Evolutionary conservation across 805 yeast genomes (phyloP).

Genomic region (Sugiyamaella valdiviana): DNA sequence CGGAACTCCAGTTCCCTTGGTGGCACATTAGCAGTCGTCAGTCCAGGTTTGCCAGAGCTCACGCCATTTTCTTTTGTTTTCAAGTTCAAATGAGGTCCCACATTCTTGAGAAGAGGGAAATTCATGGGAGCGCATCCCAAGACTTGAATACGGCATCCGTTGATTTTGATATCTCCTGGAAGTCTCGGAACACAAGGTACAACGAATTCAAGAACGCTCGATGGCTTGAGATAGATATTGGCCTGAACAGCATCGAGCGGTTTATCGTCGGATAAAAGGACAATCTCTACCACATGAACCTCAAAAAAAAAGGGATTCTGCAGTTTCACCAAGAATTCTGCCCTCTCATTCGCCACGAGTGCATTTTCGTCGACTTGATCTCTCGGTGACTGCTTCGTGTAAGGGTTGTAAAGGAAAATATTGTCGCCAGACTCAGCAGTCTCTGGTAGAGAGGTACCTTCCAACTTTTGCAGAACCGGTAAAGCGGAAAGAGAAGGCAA

Average conservation of each 20-base stretch:
- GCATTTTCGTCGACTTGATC: conserved; percentile 10
- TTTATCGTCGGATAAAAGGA: conserved; percentile 22
- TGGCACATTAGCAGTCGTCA: neutral
- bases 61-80: conserved; percentile 28
- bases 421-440: conserved; percentile 21
- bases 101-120: conserved; percentile 24
- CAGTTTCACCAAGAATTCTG: conserved; percentile 49
- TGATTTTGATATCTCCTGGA: conserved; percentile 44
- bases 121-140: conserved; percentile 44
- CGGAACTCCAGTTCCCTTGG: conserved; percentile 24
- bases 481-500: conserved; percentile 12
- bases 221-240: conserved; percentile 27
- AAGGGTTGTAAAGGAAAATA: conserved; percentile 57
- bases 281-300: conserved; percentile 44
- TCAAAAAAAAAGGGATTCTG: conserved; percentile 81
- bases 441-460: neutral
- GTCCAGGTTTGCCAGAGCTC: conserved; percentile 5
- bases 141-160: conserved; percentile 47
- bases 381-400: conserved; percentile 3
- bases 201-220: conserved; percentile 21
- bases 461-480: neutral
- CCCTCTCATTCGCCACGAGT: conserved; percentile 57
- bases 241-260: conserved; percentile 21
- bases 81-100: conserved; percentile 12
- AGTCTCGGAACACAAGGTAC: conserved; percentile 31